Conservation (phyloP, 139 green algal genomes). For the Tetradesmus lagerheimii region DNA sequence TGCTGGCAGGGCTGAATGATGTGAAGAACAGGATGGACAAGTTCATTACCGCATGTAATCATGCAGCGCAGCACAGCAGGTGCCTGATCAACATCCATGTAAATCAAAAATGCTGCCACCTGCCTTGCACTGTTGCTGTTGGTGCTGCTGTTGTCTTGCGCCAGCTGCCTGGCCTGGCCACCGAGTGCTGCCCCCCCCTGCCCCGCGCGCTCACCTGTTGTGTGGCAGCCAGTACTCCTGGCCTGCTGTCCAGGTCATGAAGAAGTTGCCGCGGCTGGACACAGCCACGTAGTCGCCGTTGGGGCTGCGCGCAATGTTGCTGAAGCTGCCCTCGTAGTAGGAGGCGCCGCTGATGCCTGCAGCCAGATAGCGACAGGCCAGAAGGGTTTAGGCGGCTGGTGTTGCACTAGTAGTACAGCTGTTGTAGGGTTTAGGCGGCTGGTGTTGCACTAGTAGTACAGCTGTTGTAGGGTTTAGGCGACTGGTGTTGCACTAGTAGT, state of each 20-base stretch:
- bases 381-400: background rate
- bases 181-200: too few relatives aligned
- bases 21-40: too few relatives aligned
- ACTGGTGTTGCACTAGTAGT: too few relatives aligned
- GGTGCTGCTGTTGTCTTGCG: too few relatives aligned
- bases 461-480: too few relatives aligned
- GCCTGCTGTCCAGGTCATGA: slow-evolving; percentile 97
- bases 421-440: too few relatives aligned
- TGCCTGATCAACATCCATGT: too few relatives aligned
- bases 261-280: slow-evolving; percentile 98
- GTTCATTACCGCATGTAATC: too few relatives aligned
- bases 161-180: too few relatives aligned
- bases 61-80: too few relatives aligned
- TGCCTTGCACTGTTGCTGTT: too few relatives aligned
- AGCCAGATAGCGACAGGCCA: background rate
- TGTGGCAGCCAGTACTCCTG: slow-evolving; percentile 61
- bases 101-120: too few relatives aligned
- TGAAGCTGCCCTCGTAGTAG: slow-evolving; percentile 98
- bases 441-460: background rate
- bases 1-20: background rate
- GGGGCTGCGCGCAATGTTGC: slow-evolving; percentile 85
- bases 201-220: background rate
- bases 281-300: slow-evolving; percentile 96
- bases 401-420: background rate
- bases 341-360: slow-evolving; percentile 95